Evolutionary conservation across 1,284 basidiomycete genomes (phyloP), one percentile per base, ranked within the genome.

Genomic region (Marasmius fiardii): DNA sequence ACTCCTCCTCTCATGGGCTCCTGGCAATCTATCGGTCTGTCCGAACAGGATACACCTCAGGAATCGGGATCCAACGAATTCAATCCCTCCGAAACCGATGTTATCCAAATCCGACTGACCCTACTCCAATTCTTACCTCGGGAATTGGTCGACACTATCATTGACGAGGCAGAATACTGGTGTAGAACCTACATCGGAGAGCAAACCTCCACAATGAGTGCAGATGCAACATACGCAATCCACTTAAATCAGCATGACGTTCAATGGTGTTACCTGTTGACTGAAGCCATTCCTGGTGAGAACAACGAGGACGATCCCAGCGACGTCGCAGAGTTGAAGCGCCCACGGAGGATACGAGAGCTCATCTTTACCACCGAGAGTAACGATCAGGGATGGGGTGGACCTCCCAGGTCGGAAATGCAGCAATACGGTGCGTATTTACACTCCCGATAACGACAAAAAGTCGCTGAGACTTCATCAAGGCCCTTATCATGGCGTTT

Each of bases 331-430:
- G 33, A 14, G 14, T 33, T 31, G 14, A 37, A 51, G 23, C 31
- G 44, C 23, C n/a, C 45, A 59, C 26, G 45, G 34, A 55, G 54
- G 28, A 54, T 71, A 14, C 60, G 60, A 34, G 57, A 51, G 48
- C 60, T 72, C 0, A 59, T 51, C 16, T 69, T 71, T 35, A 57
- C 51, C 16, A 53, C 68, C 1, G 37, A 37, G 28, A 70, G 69
- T 54, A 62, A 61, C 54, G 70, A 72, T 55, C 70, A 71, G 61
- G 70, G 69, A 6, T 71, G 68, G 69, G 65, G 69, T 21, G 67
- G 66, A 7, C 60, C 61, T 21, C 53, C 52, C 0, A 28, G 45
- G 20, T 28, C 57, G 39, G 33, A 28, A 55, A 53, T 58, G 54
- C 6, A 24, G 44, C n/a, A 6, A 24, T 39, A 18, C 11, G 6